Percentiles rank a stretch among this genome's conserved stretches.
Evolutionary conservation across 768 basidiomycete species (phyloP).

Genomic region (Inosperma sp.): DNA sequence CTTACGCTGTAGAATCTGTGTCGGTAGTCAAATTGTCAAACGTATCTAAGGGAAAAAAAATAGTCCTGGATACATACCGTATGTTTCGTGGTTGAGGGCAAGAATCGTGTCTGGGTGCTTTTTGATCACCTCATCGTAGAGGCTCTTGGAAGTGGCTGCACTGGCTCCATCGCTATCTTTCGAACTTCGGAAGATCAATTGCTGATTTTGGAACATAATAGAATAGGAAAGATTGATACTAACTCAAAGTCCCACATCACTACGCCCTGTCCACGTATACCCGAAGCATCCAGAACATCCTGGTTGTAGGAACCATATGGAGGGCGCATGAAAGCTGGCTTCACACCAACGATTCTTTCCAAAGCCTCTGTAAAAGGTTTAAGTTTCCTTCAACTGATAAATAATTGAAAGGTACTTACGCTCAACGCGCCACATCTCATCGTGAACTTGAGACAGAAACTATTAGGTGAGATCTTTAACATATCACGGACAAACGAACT

Average conservation of each 20-base stretch:
- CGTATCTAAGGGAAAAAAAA: not conserved
- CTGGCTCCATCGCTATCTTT: slow-evolving; percentile 32
- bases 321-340: slow-evolving; percentile 38
- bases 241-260: slow-evolving; percentile 40
- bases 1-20: slow-evolving; percentile 23
- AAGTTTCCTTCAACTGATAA: not conserved
- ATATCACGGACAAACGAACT: slow-evolving; percentile 20
- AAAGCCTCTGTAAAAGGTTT: slow-evolving; percentile 28
- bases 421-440: slow-evolving; percentile 36
- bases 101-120: slow-evolving; percentile 29
- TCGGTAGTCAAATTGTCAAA: not conserved
- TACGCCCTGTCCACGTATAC: slow-evolving; percentile 27
- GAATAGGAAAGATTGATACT: slow-evolving; percentile 8
- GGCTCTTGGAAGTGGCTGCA: slow-evolving; percentile 20
- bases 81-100: slow-evolving; percentile 34
- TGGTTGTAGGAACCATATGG: slow-evolving; percentile 43
- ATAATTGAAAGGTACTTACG: slow-evolving; percentile 21
- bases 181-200: slow-evolving; percentile 19
- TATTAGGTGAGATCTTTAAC: not conserved
- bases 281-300: slow-evolving; percentile 32
- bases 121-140: slow-evolving; percentile 22
- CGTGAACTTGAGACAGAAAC: slow-evolving; percentile 22
- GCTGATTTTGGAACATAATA: not conserved
- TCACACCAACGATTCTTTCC: slow-evolving; percentile 31
- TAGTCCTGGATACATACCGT: slow-evolving; percentile 19